Percentiles rank a stretch among this genome's conserved stretches.
phyloP scores from a whole-genome alignment of 495 filamentous ascomycete genomes.

The Penicillium dipodomyicola region DNA sequence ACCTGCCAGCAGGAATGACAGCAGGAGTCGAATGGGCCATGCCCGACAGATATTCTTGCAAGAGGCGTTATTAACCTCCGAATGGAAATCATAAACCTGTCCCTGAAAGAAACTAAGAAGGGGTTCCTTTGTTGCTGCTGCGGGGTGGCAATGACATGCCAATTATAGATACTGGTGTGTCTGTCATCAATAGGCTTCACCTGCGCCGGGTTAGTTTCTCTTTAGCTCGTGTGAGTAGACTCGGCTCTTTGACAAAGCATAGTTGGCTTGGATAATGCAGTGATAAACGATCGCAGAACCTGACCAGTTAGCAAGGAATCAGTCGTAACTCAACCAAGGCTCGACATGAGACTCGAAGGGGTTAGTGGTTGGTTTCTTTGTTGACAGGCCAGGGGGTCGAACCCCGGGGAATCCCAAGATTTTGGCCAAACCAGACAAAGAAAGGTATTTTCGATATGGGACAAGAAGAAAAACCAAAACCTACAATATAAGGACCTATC shows the following conservation, averaged over 20 bases:
- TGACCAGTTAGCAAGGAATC: neutral
- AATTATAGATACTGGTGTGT: constrained; percentile 4
- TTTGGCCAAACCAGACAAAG: neutral
- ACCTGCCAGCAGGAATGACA: constrained; percentile 1
- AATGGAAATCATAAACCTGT: neutral
- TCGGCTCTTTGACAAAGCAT: neutral
- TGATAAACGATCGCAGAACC: neutral
- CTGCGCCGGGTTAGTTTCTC: neutral
- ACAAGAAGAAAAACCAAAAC: neutral
- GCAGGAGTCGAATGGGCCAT: neutral
- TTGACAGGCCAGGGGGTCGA: neutral
- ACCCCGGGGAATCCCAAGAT: neutral
- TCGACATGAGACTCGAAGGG: neutral
- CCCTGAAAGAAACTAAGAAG: constrained; percentile 4
- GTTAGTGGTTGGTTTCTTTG: neutral
- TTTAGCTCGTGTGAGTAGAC: neutral
- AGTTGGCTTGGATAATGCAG: neutral
- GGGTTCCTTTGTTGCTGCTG: constrained; percentile 8
- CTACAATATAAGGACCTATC: neutral
- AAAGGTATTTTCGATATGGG: neutral
- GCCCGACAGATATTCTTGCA: constrained; percentile 7
- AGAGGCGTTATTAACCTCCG: neutral
- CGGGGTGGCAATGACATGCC: constrained; percentile 3
- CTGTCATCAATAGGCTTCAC: neutral
- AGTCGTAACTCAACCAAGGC: neutral